phyloP scores from a whole-genome alignment of 192 early-diverging fungal genomes.

The Chytriomyces hyalinus region DNA sequence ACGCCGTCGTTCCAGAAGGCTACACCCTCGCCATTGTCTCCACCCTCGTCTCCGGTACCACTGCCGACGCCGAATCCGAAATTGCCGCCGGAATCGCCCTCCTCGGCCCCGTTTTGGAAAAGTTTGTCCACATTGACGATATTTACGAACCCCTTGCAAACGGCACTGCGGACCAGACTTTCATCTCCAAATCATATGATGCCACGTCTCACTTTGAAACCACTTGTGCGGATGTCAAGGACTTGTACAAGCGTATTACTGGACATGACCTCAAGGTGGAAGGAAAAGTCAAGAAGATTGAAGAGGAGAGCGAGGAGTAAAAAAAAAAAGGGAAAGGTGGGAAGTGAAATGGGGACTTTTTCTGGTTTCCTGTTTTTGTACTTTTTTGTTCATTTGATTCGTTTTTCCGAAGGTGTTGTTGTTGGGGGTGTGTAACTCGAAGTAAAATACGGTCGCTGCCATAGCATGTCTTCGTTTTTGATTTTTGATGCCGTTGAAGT shows the following conservation, averaged over 20 bases:
- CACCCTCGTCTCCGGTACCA: slow-evolving; percentile 88
- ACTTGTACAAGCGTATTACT: slow-evolving; percentile 76
- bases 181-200: slow-evolving; percentile 94
- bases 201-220: slow-evolving; percentile 99
- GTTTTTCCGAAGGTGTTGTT: not conserved
- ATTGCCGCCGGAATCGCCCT: slow-evolving; percentile 83
- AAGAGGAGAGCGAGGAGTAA: slow-evolving; percentile 40
- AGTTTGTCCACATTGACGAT: slow-evolving; percentile 86
- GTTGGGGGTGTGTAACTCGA: not conserved
- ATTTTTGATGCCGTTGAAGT: not conserved
- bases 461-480: not conserved
- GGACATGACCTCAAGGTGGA: slow-evolving; percentile 63
- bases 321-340: not conserved
- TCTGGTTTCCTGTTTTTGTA: not conserved
- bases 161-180: slow-evolving; percentile 82
- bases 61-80: slow-evolving; percentile 85
- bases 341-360: not conserved
- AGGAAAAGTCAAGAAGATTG: slow-evolving; percentile 61
- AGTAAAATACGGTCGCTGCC: not conserved
- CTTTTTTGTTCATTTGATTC: not conserved
- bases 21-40: slow-evolving; percentile 93
- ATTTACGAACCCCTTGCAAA: slow-evolving; percentile 83
- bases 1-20: slow-evolving; percentile 89
- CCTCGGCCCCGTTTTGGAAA: slow-evolving; percentile 87
- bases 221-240: slow-evolving; percentile 93